Evolutionary conservation across 345 rosid species (phyloP).

Genomic region (Xanthoceras sorbifolium): DNA sequence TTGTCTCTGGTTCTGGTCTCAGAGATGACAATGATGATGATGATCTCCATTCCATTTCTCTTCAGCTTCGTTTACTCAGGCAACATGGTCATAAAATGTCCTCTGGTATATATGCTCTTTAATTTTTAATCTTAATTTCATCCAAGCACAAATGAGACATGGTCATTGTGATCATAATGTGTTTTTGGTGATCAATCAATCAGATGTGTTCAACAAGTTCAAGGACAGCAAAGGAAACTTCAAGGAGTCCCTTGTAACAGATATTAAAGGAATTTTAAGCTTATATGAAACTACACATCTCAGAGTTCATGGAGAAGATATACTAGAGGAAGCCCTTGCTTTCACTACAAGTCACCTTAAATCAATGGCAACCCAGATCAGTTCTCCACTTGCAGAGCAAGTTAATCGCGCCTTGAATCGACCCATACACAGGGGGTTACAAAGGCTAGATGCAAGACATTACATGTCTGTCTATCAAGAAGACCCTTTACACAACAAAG

Average conservation of each 20-base stretch:
- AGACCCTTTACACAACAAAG: slow-evolving; percentile 16
- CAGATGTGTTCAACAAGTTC: slow-evolving; percentile 39
- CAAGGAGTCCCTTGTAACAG: neutral
- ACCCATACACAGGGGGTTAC: slow-evolving; percentile 23
- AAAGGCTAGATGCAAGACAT: slow-evolving; percentile 27
- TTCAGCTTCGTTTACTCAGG: slow-evolving; percentile 31
- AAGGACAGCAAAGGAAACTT: slow-evolving; percentile 24
- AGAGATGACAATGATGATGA: slow-evolving; percentile 4
- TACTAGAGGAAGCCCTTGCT: slow-evolving; percentile 38
- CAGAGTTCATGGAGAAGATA: slow-evolving; percentile 31
- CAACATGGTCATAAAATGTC: slow-evolving; percentile 26
- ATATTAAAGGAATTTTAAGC: slow-evolving; percentile 31
- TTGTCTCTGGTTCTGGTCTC: too few species aligned
- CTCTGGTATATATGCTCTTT: neutral
- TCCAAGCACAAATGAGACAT: too few species aligned
- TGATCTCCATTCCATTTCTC: slow-evolving; percentile 18
- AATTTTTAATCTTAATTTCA: too few species aligned
- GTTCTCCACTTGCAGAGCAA: slow-evolving; percentile 7
- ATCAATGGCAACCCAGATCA: neutral
- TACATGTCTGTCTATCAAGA: slow-evolving; percentile 32
- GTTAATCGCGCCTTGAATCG: neutral
- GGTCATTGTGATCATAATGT: neutral
- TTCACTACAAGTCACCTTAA: slow-evolving; percentile 33
- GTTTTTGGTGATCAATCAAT: neutral
- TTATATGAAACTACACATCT: slow-evolving; percentile 48